Percentiles rank a stretch among this genome's conserved stretches.
Conservation (phyloP, 306 rosid species). For the Prunus dulcis region DNA sequence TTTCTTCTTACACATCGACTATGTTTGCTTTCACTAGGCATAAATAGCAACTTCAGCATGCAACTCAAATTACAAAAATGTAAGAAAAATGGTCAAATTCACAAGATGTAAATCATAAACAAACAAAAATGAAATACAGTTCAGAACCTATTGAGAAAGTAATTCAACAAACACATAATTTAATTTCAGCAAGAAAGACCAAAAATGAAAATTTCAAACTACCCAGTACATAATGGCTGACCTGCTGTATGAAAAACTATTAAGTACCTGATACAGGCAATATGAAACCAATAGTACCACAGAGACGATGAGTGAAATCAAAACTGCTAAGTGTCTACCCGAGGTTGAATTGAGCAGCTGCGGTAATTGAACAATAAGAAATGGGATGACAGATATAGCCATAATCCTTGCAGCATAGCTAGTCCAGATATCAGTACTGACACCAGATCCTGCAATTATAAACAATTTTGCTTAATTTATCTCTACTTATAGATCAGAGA, state of each 20-base stretch:
- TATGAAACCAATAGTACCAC: slow-evolving; percentile 45
- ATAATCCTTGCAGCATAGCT: slow-evolving; percentile 81
- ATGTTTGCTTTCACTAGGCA: neutral
- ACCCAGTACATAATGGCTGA: neutral
- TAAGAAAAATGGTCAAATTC: neutral
- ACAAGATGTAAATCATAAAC: neutral
- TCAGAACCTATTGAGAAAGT: neutral
- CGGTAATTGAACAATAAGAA: slow-evolving; percentile 80
- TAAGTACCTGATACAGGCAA: slow-evolving; percentile 78
- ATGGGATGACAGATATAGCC: slow-evolving; percentile 75
- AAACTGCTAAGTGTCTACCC: slow-evolving; percentile 67
- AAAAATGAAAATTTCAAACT: neutral
- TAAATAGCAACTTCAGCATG: neutral
- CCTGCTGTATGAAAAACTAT: neutral
- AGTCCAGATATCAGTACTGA: slow-evolving; percentile 95
- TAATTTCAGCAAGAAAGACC: neutral
- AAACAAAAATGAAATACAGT: neutral
- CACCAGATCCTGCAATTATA: slow-evolving; percentile 77
- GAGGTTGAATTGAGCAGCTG: slow-evolving; percentile 70
- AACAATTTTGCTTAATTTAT: slow-evolving; percentile 12
- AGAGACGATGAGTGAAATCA: slow-evolving; percentile 74
- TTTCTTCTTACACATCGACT: neutral
- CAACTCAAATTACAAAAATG: neutral
- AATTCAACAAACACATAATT: neutral
- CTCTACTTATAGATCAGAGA: slow-evolving; percentile 10